Percentiles rank a stretch among this genome's conserved stretches.
Evolutionary conservation across 306 rosid species (phyloP).

Genomic region (Urtica urens): DNA sequence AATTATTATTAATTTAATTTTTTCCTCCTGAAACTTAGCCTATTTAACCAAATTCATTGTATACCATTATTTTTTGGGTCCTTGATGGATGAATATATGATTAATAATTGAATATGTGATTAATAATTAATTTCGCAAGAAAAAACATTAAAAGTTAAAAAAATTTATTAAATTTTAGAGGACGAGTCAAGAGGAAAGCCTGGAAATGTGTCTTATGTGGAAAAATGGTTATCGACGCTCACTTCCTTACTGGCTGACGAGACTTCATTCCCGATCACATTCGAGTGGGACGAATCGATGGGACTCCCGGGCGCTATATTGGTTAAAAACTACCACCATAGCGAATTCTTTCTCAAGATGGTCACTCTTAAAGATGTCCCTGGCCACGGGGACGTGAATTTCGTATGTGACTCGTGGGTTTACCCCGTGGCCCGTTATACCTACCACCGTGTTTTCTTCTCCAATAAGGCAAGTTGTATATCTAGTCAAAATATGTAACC

Average conservation of each 20-base stretch:
- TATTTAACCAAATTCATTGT: no score
- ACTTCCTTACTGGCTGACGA: constrained; percentile 34
- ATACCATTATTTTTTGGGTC: no score
- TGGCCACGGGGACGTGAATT: constrained; percentile 43
- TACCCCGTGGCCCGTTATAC: constrained; percentile 69
- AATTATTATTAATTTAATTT: no score
- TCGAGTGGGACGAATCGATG: constrained; percentile 67
- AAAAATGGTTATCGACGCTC: constrained; percentile 51
- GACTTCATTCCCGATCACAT: constrained; percentile 25
- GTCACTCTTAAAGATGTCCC: constrained; percentile 56
- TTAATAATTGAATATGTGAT: no score
- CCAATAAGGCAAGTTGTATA: constrained; percentile 43
- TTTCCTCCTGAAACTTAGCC: no score
- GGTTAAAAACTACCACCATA: constrained; percentile 53
- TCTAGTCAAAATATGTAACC: constrained; percentile 5
- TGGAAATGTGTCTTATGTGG: constrained; percentile 50
- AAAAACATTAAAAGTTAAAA: not conserved
- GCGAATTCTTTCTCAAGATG: constrained; percentile 63
- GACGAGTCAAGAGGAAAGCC: constrained; percentile 35
- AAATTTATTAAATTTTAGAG: constrained; percentile 10
- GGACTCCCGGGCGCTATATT: constrained; percentile 75
- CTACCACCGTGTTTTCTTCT: constrained; percentile 56
- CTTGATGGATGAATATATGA: no score
- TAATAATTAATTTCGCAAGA: no score
- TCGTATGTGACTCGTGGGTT: constrained; percentile 91